Evolutionary conservation across 257 asterid species (phyloP), one percentile per base, ranked within the genome.

Genomic region (Jacaranda mimosifolia): DNA sequence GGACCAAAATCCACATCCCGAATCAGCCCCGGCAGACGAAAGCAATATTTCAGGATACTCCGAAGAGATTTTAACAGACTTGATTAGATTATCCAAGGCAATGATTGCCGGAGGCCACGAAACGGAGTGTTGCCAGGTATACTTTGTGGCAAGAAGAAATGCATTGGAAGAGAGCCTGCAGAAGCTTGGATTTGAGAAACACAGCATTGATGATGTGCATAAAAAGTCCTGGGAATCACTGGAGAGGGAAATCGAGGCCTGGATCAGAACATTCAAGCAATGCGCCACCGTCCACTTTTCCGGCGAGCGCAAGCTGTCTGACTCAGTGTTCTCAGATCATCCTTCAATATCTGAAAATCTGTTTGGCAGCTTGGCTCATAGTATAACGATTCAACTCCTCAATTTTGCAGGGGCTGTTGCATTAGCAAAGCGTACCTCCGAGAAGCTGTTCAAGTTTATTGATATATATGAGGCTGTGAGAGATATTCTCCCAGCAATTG

Each of bases 141-240:
- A 87, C 70, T 86, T 82, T 63, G 51, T 87, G 7, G 88, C 88
- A 0, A 81, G 99, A 32, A 80, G 95, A 71, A 86, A 85, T 5
- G 91, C 91, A 1, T 48, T 92, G 78, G 98, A 89, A 70, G 96
- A 89, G 75, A 79, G 83, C 46, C 57, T 93, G 42, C 82, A 76
- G 15, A 86, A 85, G 55, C 45, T 83, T 3, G 97, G 99, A 3
- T 86, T 92, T 59, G 94, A 91, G 42, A 91, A 88, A 18, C 78
- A 80, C 78, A 91, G 96, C 87, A 87, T 87, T 12, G 99, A 94
- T 9, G 99, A 94, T 21, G 89, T 94, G 36, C 96, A 90, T 35
- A 94, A 75, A 68, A 92, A 87, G 96, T 43, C 78, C 1, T 89
- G 98, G 97, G 97, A 94, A 5, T 12, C 86, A 3, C 75, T 94